phyloP scores from a whole-genome alignment of 148 eudicot species.

The Chenopodium formosanum region DNA sequence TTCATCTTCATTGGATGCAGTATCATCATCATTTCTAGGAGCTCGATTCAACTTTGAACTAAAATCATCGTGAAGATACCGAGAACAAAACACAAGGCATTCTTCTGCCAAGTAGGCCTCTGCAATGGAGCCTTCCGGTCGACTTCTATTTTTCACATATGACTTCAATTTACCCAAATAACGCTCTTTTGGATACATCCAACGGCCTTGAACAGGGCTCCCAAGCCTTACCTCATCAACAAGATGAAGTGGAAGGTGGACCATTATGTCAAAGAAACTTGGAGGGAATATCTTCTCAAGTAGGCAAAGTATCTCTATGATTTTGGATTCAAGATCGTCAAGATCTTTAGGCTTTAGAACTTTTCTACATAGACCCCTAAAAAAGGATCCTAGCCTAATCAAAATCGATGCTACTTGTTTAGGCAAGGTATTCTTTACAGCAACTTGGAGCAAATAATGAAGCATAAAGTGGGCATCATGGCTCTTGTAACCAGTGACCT shows the following conservation, averaged over 20 bases:
- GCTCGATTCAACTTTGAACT: slow-evolving; percentile 20
- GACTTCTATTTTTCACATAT: slow-evolving; percentile 22
- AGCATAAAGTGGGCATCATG: slow-evolving; percentile 18
- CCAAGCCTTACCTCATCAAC: slow-evolving; percentile 11
- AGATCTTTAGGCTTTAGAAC: neutral
- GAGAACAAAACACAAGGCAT: slow-evolving; percentile 21
- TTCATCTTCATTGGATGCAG: neutral
- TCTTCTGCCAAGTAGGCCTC: slow-evolving; percentile 24
- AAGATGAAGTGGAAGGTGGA: slow-evolving; percentile 5
- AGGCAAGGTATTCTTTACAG: neutral
- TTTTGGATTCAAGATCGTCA: neutral
- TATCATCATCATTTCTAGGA: neutral
- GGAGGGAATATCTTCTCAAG: slow-evolving; percentile 12
- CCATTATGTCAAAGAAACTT: slow-evolving; percentile 6
- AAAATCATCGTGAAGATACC: slow-evolving; percentile 13
- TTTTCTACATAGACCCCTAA: slow-evolving; percentile 3
- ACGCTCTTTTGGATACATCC: slow-evolving; percentile 28
- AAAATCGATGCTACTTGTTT: neutral
- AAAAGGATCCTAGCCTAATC: slow-evolving; percentile 7
- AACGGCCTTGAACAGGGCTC: slow-evolving; percentile 8
- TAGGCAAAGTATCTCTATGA: neutral
- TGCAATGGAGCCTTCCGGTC: slow-evolving; percentile 25
- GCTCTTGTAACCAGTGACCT: slow-evolving; percentile 13
- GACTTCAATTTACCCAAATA: slow-evolving; percentile 15
- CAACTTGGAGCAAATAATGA: slow-evolving; percentile 16